Evolutionary conservation across 2,329 filamentous ascomycete genomes (phyloP).

Genomic region (Colletotrichum tamarilloi): DNA sequence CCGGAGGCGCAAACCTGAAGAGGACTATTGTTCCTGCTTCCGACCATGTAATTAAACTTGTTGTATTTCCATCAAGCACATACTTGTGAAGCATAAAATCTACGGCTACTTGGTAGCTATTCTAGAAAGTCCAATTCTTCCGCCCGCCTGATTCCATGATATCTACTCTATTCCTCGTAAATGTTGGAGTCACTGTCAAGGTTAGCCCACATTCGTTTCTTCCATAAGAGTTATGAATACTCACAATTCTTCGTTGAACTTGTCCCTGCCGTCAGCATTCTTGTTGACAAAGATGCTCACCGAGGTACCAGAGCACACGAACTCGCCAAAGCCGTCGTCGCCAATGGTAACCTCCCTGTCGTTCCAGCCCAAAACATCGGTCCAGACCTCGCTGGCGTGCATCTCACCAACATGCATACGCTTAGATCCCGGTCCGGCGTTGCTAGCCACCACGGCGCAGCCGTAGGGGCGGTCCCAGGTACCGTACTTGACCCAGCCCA

Average conservation of each 20-base stretch:
- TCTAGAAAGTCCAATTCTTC: neutral
- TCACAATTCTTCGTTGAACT: constrained; percentile 55
- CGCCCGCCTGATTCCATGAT: neutral
- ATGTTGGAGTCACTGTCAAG: constrained; percentile 42
- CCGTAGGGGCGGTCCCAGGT: constrained; percentile 58
- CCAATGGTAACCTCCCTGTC: constrained; percentile 68
- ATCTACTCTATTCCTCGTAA: constrained; percentile 38
- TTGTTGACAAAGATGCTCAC: constrained; percentile 70
- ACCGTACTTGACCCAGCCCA: constrained; percentile 69
- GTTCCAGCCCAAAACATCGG: constrained; percentile 69
- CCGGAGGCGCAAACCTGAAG: no score
- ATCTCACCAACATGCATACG: constrained; percentile 71
- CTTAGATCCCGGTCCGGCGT: constrained; percentile 60
- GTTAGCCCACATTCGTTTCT: neutral
- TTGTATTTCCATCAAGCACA: neutral
- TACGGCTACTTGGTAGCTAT: neutral
- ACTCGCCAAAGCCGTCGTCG: constrained; percentile 68
- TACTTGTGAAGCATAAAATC: neutral
- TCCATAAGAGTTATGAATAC: constrained; percentile 16
- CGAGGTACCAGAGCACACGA: constrained; percentile 64
- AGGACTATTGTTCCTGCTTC: no score
- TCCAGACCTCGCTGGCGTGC: constrained; percentile 72
- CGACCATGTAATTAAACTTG: neutral
- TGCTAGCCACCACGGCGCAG: constrained; percentile 68
- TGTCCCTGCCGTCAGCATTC: constrained; percentile 60